Evolutionary conservation across 305 asterid species (phyloP), one percentile per base, ranked within the genome.

Genomic region (Withania somnifera): DNA sequence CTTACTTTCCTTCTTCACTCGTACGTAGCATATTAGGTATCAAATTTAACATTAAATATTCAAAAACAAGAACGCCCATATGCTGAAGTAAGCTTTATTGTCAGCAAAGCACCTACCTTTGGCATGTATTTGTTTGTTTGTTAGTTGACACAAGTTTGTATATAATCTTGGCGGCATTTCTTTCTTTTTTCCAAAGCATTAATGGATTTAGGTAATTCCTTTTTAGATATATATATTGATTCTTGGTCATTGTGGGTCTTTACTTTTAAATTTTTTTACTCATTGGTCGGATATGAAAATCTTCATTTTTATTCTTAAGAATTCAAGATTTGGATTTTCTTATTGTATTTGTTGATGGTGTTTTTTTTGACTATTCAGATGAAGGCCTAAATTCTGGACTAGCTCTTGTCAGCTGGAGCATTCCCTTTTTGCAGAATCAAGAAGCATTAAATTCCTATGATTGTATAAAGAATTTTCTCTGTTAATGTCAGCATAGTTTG

Each of bases 151-250:
- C 82, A 64, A 91, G 92, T 47, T 63, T 84, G 84, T 81, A 75
- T 71, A 57, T 45, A 87, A 81, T 84, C 81, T 81, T 88, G 92
- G 93, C 89, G 94, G 91, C 81, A 84, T 79, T 87, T 86, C 85
- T 77, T 30, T 83, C 79, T 58, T 79, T 83, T 89, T 66, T 34
- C 82, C 73, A 77, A 86, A 90, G 73, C 68, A 11, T 64, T 82
- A 89, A 87, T 91, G 91, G 84, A 88, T 86, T 85, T 92, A 87
- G 97, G 94, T 92, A 42, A 87, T 83, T 81, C 87, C 20, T 69
- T 6, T 30, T 77, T 32, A 1, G 45, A 38, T 20, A 57, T 82
- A 58, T 81, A n/a, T 22, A 38, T 38, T 34, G 57, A 66, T 67
- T 67, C 68, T 84, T 80, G 87, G 76, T 82, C 82, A 75, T 71